Evolutionary conservation across 2,329 filamentous ascomycete species (phyloP).

Genomic region (Lizonia empirigonia): DNA sequence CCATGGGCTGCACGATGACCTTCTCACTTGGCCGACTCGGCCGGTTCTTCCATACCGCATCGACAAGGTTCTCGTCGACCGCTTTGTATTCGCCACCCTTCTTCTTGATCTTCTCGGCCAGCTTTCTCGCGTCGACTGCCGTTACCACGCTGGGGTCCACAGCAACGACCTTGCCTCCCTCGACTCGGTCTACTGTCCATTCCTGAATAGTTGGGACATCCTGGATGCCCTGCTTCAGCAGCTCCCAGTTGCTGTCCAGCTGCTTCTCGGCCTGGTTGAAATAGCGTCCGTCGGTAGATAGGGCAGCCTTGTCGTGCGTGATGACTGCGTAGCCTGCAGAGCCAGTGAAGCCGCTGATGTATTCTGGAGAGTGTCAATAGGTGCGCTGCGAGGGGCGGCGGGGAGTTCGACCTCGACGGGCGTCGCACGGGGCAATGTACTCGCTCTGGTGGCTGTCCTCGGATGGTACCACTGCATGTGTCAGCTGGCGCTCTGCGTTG

Average conservation of each 20-base stretch:
- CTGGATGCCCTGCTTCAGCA: conserved; percentile 91
- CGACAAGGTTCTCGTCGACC: conserved; percentile 83
- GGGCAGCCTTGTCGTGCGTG: conserved; percentile 80
- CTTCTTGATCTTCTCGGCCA: conserved; percentile 85
- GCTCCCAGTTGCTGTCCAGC: conserved; percentile 86
- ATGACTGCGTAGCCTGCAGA: conserved; percentile 93
- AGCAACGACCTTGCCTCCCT: conserved; percentile 83
- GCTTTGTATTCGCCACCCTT: conserved; percentile 79
- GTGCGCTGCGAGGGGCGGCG: conserved; percentile 22
- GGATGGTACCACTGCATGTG: conserved; percentile 79
- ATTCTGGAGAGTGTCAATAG: conserved; percentile 59
- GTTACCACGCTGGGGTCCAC: conserved; percentile 90
- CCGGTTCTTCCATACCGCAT: conserved; percentile 81
- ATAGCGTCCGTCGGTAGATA: conserved; percentile 95
- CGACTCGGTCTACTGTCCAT: conserved; percentile 86
- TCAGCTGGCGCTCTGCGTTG: conserved; percentile 46
- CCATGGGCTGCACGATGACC: conserved; percentile 71
- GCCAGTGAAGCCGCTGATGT: conserved; percentile 91
- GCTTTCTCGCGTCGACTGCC: conserved; percentile 72
- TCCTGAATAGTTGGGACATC: conserved; percentile 98
- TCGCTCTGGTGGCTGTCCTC: conserved; percentile 98
- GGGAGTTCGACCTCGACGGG: conserved; percentile 67
- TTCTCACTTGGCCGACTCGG: conserved; percentile 77
- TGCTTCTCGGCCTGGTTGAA: conserved; percentile 96
- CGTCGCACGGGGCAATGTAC: conserved; percentile 97